Evolutionary conservation across 768 basidiomycete species (phyloP), one percentile per base, ranked within the genome.

Genomic region (Serendipita vermifera): DNA sequence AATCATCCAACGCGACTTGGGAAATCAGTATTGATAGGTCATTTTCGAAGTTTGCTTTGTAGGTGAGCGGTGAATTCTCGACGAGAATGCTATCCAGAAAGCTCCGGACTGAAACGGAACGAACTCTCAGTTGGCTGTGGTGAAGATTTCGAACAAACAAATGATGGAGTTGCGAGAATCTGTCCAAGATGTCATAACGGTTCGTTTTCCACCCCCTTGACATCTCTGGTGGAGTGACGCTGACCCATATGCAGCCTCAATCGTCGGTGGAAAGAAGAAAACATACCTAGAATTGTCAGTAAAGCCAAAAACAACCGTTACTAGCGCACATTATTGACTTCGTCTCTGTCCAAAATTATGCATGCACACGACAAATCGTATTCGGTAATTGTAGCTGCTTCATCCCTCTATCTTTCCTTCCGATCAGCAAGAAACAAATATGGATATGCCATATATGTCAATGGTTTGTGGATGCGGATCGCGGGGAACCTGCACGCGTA

Each of bases 11-110:
- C n/a, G n/a, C n/a, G n/a, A n/a, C n/a, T n/a, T n/a, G n/a, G n/a
- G n/a, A n/a, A n/a, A n/a, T n/a, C n/a, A n/a, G n/a, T n/a, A n/a
- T n/a, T n/a, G n/a, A n/a, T n/a, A n/a, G n/a, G n/a, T n/a, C n/a
- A n/a, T n/a, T n/a, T n/a, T n/a, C n/a, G n/a, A n/a, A 51, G 46
- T 51, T 26, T 51, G 46, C 31, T 51, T 51, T 29, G 46, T 51
- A 51, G 27, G 46, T 51, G 7, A 15, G 46, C n/a, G n/a, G n/a
- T n/a, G n/a, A n/a, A n/a, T n/a, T n/a, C n/a, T n/a, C n/a, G n/a
- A n/a, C n/a, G n/a, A n/a, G n/a, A n/a, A n/a, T n/a, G n/a, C n/a
- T n/a, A n/a, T n/a, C n/a, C n/a, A n/a, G n/a, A n/a, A n/a, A n/a
- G n/a, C n/a, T n/a, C n/a, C n/a, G n/a, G n/a, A n/a, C n/a, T n/a